These are phyloP conservation scores for Myrica gale DNA, from an alignment of 306 rosid species.

Conservation along the genomic window DNA sequence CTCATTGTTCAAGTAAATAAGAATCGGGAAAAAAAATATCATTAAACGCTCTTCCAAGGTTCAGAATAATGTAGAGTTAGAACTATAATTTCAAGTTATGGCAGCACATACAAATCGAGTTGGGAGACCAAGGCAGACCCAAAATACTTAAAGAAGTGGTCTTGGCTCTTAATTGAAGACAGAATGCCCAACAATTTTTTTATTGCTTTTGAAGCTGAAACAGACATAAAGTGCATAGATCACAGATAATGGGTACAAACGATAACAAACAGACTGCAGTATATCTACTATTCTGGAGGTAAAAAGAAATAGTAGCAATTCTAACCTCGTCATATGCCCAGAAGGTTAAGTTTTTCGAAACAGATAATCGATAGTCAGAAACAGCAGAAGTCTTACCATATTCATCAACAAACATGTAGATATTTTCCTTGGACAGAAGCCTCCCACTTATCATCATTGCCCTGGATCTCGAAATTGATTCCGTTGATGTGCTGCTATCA, in stretches of 20 bases:
- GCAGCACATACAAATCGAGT: neutral
- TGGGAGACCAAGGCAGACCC: neutral
- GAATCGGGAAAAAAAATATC: neutral
- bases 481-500: slow-evolving; percentile 53
- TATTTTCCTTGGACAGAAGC: slow-evolving; percentile 61
- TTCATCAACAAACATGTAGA: slow-evolving; percentile 55
- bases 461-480: slow-evolving; percentile 68
- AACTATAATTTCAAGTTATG: neutral
- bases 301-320: neutral
- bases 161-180: neutral
- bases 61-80: neutral
- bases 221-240: neutral
- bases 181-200: neutral
- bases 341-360: neutral
- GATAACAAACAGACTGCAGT: neutral
- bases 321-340: neutral
- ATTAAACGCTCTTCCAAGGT: neutral
- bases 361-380: neutral
- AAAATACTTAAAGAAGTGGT: neutral
- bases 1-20: neutral
- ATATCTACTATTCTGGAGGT: slow-evolving; percentile 2
- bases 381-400: slow-evolving; percentile 50
- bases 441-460: slow-evolving; percentile 85
- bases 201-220: neutral
- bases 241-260: neutral